Conservation (phyloP, 805 yeast species). For the Zygosaccharomyces lentus region DNA sequence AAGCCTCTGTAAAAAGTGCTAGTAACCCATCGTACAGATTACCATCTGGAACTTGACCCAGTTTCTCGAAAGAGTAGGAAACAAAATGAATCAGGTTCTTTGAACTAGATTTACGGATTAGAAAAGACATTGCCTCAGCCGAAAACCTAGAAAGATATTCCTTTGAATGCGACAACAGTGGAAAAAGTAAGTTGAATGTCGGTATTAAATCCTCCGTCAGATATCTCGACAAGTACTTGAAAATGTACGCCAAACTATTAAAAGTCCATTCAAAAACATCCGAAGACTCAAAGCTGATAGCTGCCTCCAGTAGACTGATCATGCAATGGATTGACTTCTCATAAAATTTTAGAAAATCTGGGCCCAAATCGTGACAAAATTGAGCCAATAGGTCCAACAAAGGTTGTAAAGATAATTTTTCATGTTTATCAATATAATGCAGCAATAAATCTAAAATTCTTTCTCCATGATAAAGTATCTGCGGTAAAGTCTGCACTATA, state of each 20-base stretch:
- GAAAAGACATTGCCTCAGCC: slow-evolving; percentile 84
- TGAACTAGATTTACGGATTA: slow-evolving; percentile 62
- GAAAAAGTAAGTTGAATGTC: slow-evolving; percentile 62
- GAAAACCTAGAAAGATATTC: slow-evolving; percentile 73
- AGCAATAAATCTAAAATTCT: slow-evolving; percentile 53
- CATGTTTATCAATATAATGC: slow-evolving; percentile 48
- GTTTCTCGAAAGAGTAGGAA: slow-evolving; percentile 38
- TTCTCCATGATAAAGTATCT: slow-evolving; percentile 65
- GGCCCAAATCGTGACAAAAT: slow-evolving; percentile 86
- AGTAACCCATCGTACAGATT: slow-evolving; percentile 55
- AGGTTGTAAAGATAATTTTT: slow-evolving; percentile 73
- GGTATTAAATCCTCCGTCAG: slow-evolving; percentile 60
- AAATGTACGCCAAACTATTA: slow-evolving; percentile 78
- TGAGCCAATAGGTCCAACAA: slow-evolving; percentile 75
- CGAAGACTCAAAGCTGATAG: slow-evolving; percentile 50
- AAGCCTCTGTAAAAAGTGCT: slow-evolving; percentile 63
- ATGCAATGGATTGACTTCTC: slow-evolving; percentile 48
- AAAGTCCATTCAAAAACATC: slow-evolving; percentile 77
- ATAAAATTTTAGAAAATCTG: slow-evolving; percentile 78
- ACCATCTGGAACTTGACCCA: slow-evolving; percentile 34
- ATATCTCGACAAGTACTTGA: slow-evolving; percentile 74
- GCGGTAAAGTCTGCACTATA: slow-evolving; percentile 68
- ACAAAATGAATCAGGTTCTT: slow-evolving; percentile 47
- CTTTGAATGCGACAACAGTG: slow-evolving; percentile 56
- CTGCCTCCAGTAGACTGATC: slow-evolving; percentile 40